Percentiles rank a stretch among this genome's conserved stretches.
phyloP scores from a whole-genome alignment of 2,329 filamentous ascomycete species.

The Cordyceps farinosa region DNA sequence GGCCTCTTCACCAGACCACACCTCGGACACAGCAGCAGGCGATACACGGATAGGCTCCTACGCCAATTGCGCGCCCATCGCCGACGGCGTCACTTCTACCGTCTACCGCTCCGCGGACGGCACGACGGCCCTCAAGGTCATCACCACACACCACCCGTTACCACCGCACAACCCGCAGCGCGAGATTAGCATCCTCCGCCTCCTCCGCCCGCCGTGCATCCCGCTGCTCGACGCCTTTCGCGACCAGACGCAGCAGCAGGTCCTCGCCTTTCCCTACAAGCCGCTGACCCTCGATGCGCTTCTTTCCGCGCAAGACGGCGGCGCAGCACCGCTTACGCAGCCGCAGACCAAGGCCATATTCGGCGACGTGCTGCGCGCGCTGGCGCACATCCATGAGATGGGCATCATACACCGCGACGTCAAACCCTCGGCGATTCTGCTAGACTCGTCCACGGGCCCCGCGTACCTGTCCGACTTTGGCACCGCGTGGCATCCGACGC shows the following conservation, averaged over 20 bases:
- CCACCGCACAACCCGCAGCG: slow-evolving; percentile 79
- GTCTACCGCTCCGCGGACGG: slow-evolving; percentile 66
- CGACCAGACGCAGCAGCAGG: slow-evolving; percentile 65
- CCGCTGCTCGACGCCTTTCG: slow-evolving; percentile 70
- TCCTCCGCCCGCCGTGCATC: slow-evolving; percentile 56
- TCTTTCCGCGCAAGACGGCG: slow-evolving; percentile 44
- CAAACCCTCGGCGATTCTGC: slow-evolving; percentile 85
- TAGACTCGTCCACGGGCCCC: slow-evolving; percentile 63
- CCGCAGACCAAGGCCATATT: slow-evolving; percentile 46
- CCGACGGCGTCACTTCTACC: slow-evolving; percentile 72
- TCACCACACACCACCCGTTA: slow-evolving; percentile 66
- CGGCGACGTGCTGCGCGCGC: slow-evolving; percentile 64
- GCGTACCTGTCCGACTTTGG: slow-evolving; percentile 88
- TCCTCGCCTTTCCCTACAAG: slow-evolving; percentile 83
- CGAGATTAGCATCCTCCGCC: slow-evolving; percentile 70
- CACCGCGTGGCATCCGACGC: slow-evolving; percentile 72
- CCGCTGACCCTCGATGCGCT: slow-evolving; percentile 68
- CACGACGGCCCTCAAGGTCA: slow-evolving; percentile 72
- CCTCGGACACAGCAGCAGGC: slow-evolving; percentile 28
- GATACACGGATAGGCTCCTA: slow-evolving; percentile 51
- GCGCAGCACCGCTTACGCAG: slow-evolving; percentile 27
- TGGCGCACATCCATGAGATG: slow-evolving; percentile 66
- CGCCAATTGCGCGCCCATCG: slow-evolving; percentile 50
- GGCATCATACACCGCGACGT: slow-evolving; percentile 90
- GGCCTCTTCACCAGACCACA: slow-evolving; percentile 8